Evolutionary conservation across 176 grass and related monocot species (phyloP), one percentile per base, ranked within the genome.

Genomic region (Carex parvula): DNA sequence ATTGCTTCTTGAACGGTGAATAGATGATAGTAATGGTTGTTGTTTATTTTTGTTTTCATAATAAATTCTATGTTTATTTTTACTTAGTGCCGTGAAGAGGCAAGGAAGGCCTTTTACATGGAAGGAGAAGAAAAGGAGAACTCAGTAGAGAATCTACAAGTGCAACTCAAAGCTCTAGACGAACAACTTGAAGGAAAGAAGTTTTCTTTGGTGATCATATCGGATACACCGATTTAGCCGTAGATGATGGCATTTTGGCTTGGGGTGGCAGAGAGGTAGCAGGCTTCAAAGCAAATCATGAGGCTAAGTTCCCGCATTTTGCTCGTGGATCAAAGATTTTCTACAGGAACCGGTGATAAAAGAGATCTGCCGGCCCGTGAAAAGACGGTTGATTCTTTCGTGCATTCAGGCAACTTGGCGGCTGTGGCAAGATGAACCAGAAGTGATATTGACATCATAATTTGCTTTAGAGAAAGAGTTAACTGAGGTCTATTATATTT

Each of bases 201-300:
- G 44, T 90, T 87, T 90, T 90, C 50, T 70, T 74, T 16, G 88
- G 88, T 3, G 48, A 84, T n/a, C 8, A 14, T 21, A 84, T 90
- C 29, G 88, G 88, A 13, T 63, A 80, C 12, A 78, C 65, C 3
- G 88, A 90, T 57, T 18, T 90, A 15, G 85, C 9, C 7, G 72
- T 83, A 3, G 24, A 3, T 90, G 55, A 66, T 90, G n/a, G 72
- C 88, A 6, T 70, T 65, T 39, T 90, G 88, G 88, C 37, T 84
- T 4, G 64, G 73, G 0, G 72, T 87, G 35, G 62, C 57, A 0
- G 79, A 87, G 88, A 90, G 64, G 60, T 71, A n/a, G 85, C 80
- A 15, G 24, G 24, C 35, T 88, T 88, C 55, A 81, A 88, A 79
- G 82, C 66, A 70, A 64, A 60, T 30, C 30, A 84, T 74, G 20